A percentile compares a stretch with the other conserved stretches of the same genome.
These are phyloP conservation scores for Penicillium sp. DNA, from an alignment of 2,329 filamentous ascomycete species.

Conservation along the genomic window DNA sequence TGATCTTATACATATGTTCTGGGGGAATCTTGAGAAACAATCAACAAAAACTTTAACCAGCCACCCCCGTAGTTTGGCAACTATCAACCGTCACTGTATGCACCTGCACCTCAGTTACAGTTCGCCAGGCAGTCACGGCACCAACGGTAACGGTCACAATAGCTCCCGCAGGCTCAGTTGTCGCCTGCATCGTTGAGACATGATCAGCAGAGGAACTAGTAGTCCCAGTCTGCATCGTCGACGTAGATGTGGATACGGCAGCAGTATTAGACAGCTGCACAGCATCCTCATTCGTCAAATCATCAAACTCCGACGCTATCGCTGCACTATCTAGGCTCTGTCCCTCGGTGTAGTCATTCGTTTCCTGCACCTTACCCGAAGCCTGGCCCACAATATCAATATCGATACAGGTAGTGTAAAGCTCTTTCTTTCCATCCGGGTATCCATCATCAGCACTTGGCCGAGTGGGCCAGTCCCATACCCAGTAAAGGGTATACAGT, in stretches of 20 bases:
- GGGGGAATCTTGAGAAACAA: neutral
- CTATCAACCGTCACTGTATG: conserved; percentile 24
- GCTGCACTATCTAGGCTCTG: conserved; percentile 42
- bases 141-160: neutral
- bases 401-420: conserved; percentile 53
- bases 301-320: conserved; percentile 39
- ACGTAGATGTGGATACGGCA: neutral
- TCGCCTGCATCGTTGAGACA: neutral
- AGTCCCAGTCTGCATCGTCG: neutral
- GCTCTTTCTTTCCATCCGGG: conserved; percentile 46
- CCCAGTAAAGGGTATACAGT: conserved; percentile 85
- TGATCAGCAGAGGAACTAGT: neutral
- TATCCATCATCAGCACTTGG: conserved; percentile 35
- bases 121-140: conserved; percentile 29
- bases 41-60: neutral
- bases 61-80: conserved; percentile 17
- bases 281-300: conserved; percentile 21
- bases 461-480: conserved; percentile 87
- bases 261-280: conserved; percentile 4
- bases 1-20: neutral
- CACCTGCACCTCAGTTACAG: conserved; percentile 8
- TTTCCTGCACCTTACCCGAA: conserved; percentile 13
- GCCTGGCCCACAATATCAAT: conserved; percentile 40
- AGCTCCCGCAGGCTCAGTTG: neutral
- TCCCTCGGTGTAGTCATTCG: conserved; percentile 27